Evolutionary conservation across 495 filamentous ascomycete genomes (phyloP).

Genomic region (Lasiosphaeria miniovina): DNA sequence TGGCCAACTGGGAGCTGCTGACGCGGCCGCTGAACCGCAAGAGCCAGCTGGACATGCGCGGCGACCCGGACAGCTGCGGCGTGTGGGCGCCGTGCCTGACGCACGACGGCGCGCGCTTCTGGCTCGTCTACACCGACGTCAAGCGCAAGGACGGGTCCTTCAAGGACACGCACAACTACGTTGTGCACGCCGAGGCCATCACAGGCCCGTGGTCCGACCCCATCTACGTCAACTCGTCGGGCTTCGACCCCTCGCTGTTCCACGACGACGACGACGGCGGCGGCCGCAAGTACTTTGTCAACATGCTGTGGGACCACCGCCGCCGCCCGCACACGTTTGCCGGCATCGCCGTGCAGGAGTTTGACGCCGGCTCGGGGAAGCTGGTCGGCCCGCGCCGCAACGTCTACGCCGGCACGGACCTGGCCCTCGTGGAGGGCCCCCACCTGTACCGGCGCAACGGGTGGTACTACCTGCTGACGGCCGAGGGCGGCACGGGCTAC

Average conservation of each 20-base stretch:
- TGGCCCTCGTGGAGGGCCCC: slow-evolving; percentile 57
- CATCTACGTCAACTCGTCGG: slow-evolving; percentile 49
- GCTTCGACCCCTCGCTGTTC: slow-evolving; percentile 59
- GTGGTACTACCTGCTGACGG: slow-evolving; percentile 67
- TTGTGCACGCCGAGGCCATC: slow-evolving; percentile 44
- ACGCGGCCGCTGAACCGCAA: slow-evolving; percentile 57
- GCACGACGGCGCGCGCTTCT: slow-evolving; percentile 57
- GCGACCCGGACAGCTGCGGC: slow-evolving; percentile 56
- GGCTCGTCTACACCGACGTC: slow-evolving; percentile 54
- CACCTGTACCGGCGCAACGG: slow-evolving; percentile 62
- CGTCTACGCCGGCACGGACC: slow-evolving; percentile 54
- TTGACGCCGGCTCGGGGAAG: slow-evolving; percentile 40
- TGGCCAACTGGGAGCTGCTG: slow-evolving; percentile 58
- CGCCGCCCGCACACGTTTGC: slow-evolving; percentile 42
- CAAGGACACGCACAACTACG: slow-evolving; percentile 57
- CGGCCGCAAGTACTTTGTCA: slow-evolving; percentile 54
- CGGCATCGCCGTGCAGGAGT: slow-evolving; percentile 51
- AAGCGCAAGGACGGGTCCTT: slow-evolving; percentile 56
- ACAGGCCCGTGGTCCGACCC: slow-evolving; percentile 57
- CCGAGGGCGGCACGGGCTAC: slow-evolving; percentile 62
- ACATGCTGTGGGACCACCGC: slow-evolving; percentile 54
- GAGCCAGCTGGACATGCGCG: slow-evolving; percentile 60
- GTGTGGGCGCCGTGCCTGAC: slow-evolving; percentile 62
- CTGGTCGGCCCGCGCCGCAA: slow-evolving; percentile 48
- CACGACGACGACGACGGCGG: slow-evolving; percentile 56